Base-by-base conservation (phyloP, 164 flowering plant genomes). In the Chloranthus sessilifolius region DNA sequence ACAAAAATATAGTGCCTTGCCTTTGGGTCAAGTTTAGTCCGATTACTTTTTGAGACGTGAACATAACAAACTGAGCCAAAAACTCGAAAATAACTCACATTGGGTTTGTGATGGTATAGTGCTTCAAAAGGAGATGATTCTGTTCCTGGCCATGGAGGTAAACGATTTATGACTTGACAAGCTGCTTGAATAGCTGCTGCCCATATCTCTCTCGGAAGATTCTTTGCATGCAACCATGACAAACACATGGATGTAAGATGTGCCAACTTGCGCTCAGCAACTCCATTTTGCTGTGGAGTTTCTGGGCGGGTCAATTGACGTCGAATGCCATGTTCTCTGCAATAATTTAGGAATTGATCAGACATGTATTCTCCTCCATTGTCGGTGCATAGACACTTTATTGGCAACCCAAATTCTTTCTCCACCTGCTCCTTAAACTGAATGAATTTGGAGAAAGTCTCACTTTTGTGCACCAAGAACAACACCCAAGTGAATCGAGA, bases 221-320 rank as follows among this genome's bases (percentile, higher is more conserved):
- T n/a, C n/a, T n/a, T n/a, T n/a, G n/a, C n/a, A n/a, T n/a, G n/a
- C n/a, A n/a, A n/a, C n/a, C n/a, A n/a, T n/a, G n/a, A n/a, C n/a
- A n/a, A n/a, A n/a, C n/a, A n/a, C n/a, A n/a, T n/a, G n/a, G n/a
- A n/a, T n/a, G n/a, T n/a, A n/a, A n/a, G n/a, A n/a, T n/a, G n/a
- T n/a, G n/a, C n/a, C n/a, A n/a, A n/a, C n/a, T n/a, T n/a, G n/a
- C n/a, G n/a, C 23, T 48, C 15, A 20, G 30, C 49, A 23, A 53
- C 59, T 12, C 50, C 68, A 33, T 63, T 64, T 42, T 63, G 63
- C 36, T 64, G 59, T 3, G 63, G 68, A 7, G 68, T 59, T 1
- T 54, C 22, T 16, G 60, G 50, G 59, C 59, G 59, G 1, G 63
- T 59, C 56, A 59, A 51, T 48, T 64, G 60, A 2, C 60, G 12